Conservation (phyloP, 75 land plant genomes). For the Pseudotsuga menziesii region DNA sequence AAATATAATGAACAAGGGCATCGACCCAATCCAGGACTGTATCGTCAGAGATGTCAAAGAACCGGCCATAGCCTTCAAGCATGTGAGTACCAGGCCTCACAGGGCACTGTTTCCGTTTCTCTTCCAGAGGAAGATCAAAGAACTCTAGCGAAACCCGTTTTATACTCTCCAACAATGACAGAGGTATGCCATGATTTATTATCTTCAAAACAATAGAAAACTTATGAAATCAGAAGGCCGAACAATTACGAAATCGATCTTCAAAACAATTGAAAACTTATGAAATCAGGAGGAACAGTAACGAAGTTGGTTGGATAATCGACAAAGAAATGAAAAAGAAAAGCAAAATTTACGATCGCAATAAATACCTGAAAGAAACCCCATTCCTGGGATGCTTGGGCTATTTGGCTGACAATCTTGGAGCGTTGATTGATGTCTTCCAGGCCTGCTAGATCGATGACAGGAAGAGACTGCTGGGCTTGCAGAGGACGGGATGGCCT, state of each 20-base stretch:
- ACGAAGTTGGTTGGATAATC: neutral
- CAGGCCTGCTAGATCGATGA: neutral
- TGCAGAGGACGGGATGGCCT: neutral
- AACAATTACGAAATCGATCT: neutral
- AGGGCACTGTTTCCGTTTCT: conserved; percentile 5
- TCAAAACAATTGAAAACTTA: too few species aligned
- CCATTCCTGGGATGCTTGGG: conserved; percentile 8
- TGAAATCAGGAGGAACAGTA: too few species aligned
- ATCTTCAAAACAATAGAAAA: neutral
- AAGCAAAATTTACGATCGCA: neutral
- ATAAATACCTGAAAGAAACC: conserved; percentile 7
- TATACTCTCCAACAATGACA: neutral
- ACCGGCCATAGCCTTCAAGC: conserved; percentile 7
- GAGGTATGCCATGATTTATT: conserved; percentile 9
- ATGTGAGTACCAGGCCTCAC: neutral
- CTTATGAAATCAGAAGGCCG: too few species aligned
- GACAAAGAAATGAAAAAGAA: neutral
- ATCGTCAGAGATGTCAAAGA: conserved; percentile 7
- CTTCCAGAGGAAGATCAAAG: conserved; percentile 6
- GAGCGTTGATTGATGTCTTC: neutral
- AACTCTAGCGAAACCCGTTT: neutral
- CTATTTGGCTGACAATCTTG: neutral
- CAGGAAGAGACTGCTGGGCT: neutral
- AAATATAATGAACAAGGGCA: neutral
- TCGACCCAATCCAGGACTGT: conserved; percentile 12